Evolutionary conservation across 495 filamentous ascomycete genomes (phyloP).

Genomic region (Penicillium daleae): DNA sequence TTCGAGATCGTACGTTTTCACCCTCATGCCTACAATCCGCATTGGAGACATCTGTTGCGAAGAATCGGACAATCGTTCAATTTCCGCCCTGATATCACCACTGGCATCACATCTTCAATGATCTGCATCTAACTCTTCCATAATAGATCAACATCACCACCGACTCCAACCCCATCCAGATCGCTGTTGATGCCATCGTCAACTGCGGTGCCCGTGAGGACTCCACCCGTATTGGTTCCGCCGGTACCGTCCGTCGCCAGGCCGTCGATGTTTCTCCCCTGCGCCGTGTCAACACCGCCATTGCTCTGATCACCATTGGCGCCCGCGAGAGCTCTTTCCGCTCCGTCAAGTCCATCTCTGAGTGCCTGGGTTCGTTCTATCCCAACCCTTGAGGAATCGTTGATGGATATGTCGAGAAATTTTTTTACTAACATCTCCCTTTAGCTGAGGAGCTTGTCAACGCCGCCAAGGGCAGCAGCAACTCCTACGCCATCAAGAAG

Average conservation of each 20-base stretch:
- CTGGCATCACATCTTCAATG: neutral
- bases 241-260: constrained; percentile 98
- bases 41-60: neutral
- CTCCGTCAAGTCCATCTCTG: constrained; percentile 97
- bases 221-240: constrained; percentile 97
- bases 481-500: constrained; percentile 99
- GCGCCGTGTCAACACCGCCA: constrained; percentile 99
- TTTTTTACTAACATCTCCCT: constrained; percentile 1
- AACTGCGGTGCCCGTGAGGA: constrained; percentile 99
- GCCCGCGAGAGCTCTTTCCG: constrained; percentile 97
- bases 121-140: constrained; percentile 5
- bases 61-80: neutral
- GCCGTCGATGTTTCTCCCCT: constrained; percentile 99
- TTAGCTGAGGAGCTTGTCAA: constrained; percentile 98
- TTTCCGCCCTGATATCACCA: neutral
- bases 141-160: constrained; percentile 98
- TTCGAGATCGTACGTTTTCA: constrained; percentile 91
- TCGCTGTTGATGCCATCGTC: constrained; percentile 98
- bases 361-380: constrained; percentile 52
- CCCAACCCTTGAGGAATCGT: neutral
- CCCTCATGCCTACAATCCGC: neutral
- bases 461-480: constrained; percentile 99
- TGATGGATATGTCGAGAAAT: neutral
- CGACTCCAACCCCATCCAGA: constrained; percentile 99
- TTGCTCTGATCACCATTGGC: constrained; percentile 88